phyloP scores from a whole-genome alignment of 768 basidiomycete species.

The Mycena galopus region DNA sequence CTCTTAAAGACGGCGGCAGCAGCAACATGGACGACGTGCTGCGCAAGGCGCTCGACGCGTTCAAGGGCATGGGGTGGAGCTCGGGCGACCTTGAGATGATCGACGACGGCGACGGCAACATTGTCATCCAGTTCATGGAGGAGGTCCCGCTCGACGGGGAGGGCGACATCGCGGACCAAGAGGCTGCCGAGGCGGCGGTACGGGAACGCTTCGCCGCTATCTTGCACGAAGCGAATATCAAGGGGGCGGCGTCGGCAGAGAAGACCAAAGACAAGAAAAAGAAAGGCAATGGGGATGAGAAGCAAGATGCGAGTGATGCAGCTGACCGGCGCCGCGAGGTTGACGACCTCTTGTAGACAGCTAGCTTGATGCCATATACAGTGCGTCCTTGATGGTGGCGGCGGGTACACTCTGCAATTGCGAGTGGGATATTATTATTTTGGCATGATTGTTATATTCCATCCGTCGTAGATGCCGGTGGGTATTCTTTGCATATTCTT shows the following conservation, averaged over 20 bases:
- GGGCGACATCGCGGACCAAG: slow-evolving; percentile 21
- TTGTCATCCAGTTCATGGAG: slow-evolving; percentile 61
- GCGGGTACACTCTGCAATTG: too few species aligned
- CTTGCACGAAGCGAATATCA: slow-evolving; percentile 66
- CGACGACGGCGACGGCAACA: slow-evolving; percentile 55
- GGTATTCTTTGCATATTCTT: too few species aligned
- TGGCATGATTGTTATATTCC: too few species aligned
- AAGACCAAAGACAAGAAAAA: slow-evolving; percentile 36
- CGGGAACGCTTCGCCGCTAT: slow-evolving; percentile 61
- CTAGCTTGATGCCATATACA: slow-evolving; percentile 15
- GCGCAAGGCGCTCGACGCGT: slow-evolving; percentile 54
- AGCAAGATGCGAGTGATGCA: slow-evolving; percentile 48
- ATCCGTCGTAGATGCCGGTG: too few species aligned
- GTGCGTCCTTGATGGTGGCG: slow-evolving; percentile 20
- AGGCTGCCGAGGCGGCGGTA: slow-evolving; percentile 49
- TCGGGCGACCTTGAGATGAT: slow-evolving; percentile 57
- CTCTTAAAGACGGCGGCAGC: slow-evolving; percentile 29
- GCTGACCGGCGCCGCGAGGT: slow-evolving; percentile 36
- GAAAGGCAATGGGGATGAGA: slow-evolving; percentile 41
- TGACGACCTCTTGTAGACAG: slow-evolving; percentile 33
- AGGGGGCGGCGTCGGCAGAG: slow-evolving; percentile 33
- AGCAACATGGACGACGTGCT: slow-evolving; percentile 49
- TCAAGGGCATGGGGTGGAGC: slow-evolving; percentile 45
- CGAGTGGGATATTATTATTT: too few species aligned
- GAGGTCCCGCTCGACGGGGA: slow-evolving; percentile 54